Evolutionary conservation across 1,284 basidiomycete species (phyloP), one percentile per base, ranked within the genome.

Genomic region (Leccinum pachyderme): DNA sequence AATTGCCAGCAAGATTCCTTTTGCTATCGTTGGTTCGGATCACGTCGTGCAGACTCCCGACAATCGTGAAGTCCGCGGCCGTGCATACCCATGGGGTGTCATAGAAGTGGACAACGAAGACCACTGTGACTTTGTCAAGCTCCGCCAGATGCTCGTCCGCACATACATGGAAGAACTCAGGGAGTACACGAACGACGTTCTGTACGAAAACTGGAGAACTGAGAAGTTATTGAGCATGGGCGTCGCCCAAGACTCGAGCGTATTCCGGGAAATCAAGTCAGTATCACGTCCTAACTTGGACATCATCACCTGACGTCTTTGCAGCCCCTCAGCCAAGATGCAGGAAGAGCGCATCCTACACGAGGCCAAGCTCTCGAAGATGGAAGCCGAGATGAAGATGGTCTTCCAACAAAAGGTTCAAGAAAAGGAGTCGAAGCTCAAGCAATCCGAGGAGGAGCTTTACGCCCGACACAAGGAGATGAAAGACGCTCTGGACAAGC

Each of bases 351-450:
- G 95, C 56, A 81, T 91, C 52, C 76, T 95, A 70, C 93, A 96
- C 74, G 93, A 96, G 77, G 91, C 93, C 63, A 98, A 98, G 75
- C 83, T 98, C 57, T 84, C 91, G 57, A 98, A 98, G 87, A 98
- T 98, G 95, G 95, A 98, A 78, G 90, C 93, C 56, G 95, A 98
- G 81, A 96, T 97, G 94, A 95, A 95, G 83, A 92, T 94, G 90
- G 95, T 98, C 64, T 98, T 98, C 91, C 93, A 95, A 73, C 95
- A 98, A 76, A 98, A 98, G 75, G 95, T 98, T 52, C 92, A 94
- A 72, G 95, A 98, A 75, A 98, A 98, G 80, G 95, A 98, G 73
- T 84, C 92, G 60, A 98, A 98, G 76, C 82, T 98, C 72, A 98
- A 97, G 79, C 95, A 98, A 75, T 93, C 90, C 54, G 95, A 98